Percentiles rank a stretch among this genome's conserved stretches.
Conservation (phyloP, 441 rosid species). For the Erysimum cheiri region DNA sequence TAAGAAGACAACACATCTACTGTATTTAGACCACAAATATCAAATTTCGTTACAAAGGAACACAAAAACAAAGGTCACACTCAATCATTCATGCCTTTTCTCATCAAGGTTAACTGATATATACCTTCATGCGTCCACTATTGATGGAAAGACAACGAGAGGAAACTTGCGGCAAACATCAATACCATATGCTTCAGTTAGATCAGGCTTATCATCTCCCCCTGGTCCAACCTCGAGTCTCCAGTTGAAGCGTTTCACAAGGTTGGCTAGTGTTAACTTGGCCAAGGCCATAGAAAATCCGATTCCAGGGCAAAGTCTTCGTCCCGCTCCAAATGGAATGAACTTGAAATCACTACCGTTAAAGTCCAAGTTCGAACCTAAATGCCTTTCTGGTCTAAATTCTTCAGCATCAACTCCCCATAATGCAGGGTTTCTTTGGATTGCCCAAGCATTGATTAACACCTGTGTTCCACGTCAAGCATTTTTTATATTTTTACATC, state of each 20-base stretch:
- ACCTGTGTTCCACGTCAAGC: neutral
- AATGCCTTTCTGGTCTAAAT: slow-evolving; percentile 27
- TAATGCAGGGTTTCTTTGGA: neutral
- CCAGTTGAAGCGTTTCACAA: slow-evolving; percentile 15
- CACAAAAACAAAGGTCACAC: neutral
- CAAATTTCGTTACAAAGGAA: too few species aligned
- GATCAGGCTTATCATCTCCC: neutral
- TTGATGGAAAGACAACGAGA: slow-evolving; percentile 7
- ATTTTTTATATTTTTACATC: neutral
- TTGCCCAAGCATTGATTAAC: slow-evolving; percentile 1
- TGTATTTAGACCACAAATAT: neutral
- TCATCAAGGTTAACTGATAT: too few species aligned
- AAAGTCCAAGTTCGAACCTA: neutral
- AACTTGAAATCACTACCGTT: slow-evolving; percentile 14
- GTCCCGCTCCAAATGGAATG: slow-evolving; percentile 22
- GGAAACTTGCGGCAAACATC: slow-evolving; percentile 31
- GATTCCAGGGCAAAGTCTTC: slow-evolving; percentile 18
- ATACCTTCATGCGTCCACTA: neutral
- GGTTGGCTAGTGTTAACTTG: slow-evolving; percentile 19
- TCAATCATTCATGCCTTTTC: neutral
- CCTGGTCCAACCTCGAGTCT: neutral
- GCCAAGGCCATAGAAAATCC: slow-evolving; percentile 3
- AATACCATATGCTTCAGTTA: slow-evolving; percentile 17
- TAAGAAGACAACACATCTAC: neutral
- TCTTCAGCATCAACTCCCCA: slow-evolving; percentile 30